Percentiles rank a stretch among this genome's conserved stretches.
phyloP scores from a whole-genome alignment of 192 early-diverging fungal species.

The Fimicolochytrium jonesii region DNA sequence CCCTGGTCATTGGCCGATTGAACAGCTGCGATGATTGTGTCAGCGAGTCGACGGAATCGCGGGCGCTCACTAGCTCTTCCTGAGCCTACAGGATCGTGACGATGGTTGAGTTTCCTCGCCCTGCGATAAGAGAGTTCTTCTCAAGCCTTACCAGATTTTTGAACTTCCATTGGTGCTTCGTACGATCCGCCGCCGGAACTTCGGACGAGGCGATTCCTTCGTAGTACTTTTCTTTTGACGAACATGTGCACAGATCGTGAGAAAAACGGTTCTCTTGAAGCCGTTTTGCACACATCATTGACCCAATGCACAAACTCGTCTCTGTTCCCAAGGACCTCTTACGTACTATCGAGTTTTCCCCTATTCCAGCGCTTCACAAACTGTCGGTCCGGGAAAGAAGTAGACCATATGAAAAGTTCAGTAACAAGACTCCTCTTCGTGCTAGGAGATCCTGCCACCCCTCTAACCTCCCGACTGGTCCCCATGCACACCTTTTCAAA shows the following conservation, averaged over 20 bases:
- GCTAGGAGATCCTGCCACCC: too few species aligned
- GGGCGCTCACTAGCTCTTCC: constrained; percentile 49
- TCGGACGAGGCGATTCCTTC: constrained; percentile 64
- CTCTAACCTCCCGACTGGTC: too few species aligned
- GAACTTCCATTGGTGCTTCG: constrained; percentile 76
- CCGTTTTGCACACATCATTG: too few species aligned
- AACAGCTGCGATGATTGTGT: constrained; percentile 30
- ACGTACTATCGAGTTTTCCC: constrained; percentile 35
- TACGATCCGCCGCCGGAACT: constrained; percentile 55
- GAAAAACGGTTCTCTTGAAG: too few species aligned
- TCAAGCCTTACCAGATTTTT: constrained; percentile 31
- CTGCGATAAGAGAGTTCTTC: neutral
- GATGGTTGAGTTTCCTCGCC: too few species aligned
- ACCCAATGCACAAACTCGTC: too few species aligned
- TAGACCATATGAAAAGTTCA: neutral
- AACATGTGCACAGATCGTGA: too few species aligned
- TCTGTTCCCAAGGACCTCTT: too few species aligned
- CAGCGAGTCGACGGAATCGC: constrained; percentile 57
- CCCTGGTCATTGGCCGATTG: neutral
- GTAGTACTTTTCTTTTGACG: constrained; percentile 59
- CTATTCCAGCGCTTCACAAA: constrained; percentile 88
- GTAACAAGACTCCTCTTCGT: too few species aligned
- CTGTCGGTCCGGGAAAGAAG: constrained; percentile 33
- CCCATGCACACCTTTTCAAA: constrained; percentile 58
- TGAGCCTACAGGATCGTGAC: too few species aligned